phyloP scores from a whole-genome alignment of 208 protist genomes.

The Acanthamoeba triangularis region DNA sequence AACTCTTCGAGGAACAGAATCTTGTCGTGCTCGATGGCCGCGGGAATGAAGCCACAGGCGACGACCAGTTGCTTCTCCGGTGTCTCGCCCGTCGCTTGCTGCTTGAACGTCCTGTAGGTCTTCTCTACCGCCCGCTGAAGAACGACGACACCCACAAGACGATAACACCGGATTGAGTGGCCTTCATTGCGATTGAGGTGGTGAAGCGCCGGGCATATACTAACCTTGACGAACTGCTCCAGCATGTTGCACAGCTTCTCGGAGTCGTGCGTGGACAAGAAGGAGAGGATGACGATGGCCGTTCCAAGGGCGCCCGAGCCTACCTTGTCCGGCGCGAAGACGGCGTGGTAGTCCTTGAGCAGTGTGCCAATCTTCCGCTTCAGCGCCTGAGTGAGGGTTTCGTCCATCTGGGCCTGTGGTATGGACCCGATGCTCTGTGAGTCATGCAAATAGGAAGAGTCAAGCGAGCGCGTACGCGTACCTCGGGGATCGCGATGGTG shows the following conservation, averaged over 20 bases:
- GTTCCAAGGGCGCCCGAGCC: conserved; percentile 49
- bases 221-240: conserved; percentile 25
- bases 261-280: conserved; percentile 50
- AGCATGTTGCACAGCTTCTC: conserved; percentile 39
- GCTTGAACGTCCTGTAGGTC: conserved; percentile 64
- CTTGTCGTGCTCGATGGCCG: conserved; percentile 59
- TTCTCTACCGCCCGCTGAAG: background rate
- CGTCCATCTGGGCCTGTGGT: background rate
- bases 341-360: conserved; percentile 59
- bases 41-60: conserved; percentile 61
- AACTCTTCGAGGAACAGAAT: conserved; percentile 60
- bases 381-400: background rate
- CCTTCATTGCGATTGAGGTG: background rate
- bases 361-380: background rate
- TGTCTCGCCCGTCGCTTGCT: conserved; percentile 9
- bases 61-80: conserved; percentile 44
- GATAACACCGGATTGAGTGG: background rate
- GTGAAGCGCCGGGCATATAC: too few relatives aligned
- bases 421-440: background rate
- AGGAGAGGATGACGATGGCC: conserved; percentile 44
- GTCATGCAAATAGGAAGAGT: background rate
- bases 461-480: background rate
- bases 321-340: conserved; percentile 19
- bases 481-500: background rate
- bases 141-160: background rate